A percentile compares a stretch with the other conserved stretches of the same genome.
Conservation (phyloP, 169 alveolate genomes). For the Sarcocystis neurona region DNA sequence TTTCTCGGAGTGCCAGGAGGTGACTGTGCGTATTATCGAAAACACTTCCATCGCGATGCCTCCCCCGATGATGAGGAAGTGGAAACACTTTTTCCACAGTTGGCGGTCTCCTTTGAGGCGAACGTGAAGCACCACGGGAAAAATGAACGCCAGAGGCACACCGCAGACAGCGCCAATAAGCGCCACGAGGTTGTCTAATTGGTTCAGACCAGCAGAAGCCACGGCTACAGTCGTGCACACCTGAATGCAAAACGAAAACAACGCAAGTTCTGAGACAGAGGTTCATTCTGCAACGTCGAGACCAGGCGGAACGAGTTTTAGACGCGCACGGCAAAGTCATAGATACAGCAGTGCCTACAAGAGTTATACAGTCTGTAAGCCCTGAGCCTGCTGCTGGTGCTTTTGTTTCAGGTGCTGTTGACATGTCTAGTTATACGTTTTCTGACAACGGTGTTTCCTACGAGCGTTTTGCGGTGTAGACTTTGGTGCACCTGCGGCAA, state of each 20-base stretch:
- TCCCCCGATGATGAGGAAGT: background rate
- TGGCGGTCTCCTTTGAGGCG: background rate
- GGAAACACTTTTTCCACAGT: background rate
- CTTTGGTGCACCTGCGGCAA: no score
- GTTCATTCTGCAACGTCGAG: no score
- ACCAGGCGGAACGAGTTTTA: no score
- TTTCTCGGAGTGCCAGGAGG: slow-evolving; percentile 1
- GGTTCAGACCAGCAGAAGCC: slow-evolving; percentile 6
- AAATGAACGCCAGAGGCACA: slow-evolving; percentile 60
- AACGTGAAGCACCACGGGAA: slow-evolving; percentile 19
- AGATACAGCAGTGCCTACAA: no score
- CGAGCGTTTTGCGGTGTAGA: no score
- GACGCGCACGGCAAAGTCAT: no score
- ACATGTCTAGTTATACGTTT: no score
- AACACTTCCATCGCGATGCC: slow-evolving; percentile 24
- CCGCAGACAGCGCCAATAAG: slow-evolving; percentile 63
- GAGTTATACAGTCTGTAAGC: no score
- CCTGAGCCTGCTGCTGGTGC: no score
- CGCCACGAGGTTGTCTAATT: slow-evolving; percentile 63
- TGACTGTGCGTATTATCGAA: slow-evolving; percentile 21
- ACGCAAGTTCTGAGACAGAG: no score
- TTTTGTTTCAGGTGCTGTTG: no score
- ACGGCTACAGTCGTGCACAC: background rate
- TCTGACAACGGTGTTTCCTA: no score
- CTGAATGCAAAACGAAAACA: background rate